Evolutionary conservation across 2,329 filamentous ascomycete species (phyloP), one percentile per base, ranked within the genome.

Genomic region (Paecilomyces dactylethromorphus): DNA sequence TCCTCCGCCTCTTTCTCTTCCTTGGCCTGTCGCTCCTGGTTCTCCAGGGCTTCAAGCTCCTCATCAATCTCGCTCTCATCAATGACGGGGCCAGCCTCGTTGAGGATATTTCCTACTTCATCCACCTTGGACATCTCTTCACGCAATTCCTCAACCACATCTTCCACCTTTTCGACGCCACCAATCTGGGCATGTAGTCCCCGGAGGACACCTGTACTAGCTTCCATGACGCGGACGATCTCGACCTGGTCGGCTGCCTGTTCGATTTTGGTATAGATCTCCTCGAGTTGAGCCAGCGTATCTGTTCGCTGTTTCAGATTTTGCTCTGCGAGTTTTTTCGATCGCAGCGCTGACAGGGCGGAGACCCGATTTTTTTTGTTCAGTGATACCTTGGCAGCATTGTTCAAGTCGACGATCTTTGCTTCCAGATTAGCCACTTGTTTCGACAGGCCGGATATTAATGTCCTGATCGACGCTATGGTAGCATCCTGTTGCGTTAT

Each of bases 1-100:
- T 79, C 77, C 56, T 74, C 71, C 58, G 82, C 82, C 49, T 81
- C 78, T 60, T 81, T 74, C 63, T 79, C 74, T 62, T 80, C 77
- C 57, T 67, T 71, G 54, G 77, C 78, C 66, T 80, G 71, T 60
- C 67, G 71, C 59, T 84, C 81, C 68, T 83, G 82, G 68, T 78
- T 78, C 74, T 92, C 87, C 77, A 99, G 78, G 3, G 82, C 87
- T 64, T 89, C 88, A 53, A 97, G 81, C 77, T 97, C 93, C 60
- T 93, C 89, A 65, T 97, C 92, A 58, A 97, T 85, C 71, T 95
- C 92, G 21, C 70, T 82, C 69, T 96, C 92, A 71, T 96, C 91
- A 32, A 96, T 79, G 62, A 69, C 74, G 57, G 65, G 73, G 13
- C 76, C 78, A 12, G 77, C 80, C 64, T 94, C 91, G 56, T 87